Evolutionary conservation across 1,284 basidiomycete genomes (phyloP).

Genomic region (Sanguinoderma infundibulare): DNA sequence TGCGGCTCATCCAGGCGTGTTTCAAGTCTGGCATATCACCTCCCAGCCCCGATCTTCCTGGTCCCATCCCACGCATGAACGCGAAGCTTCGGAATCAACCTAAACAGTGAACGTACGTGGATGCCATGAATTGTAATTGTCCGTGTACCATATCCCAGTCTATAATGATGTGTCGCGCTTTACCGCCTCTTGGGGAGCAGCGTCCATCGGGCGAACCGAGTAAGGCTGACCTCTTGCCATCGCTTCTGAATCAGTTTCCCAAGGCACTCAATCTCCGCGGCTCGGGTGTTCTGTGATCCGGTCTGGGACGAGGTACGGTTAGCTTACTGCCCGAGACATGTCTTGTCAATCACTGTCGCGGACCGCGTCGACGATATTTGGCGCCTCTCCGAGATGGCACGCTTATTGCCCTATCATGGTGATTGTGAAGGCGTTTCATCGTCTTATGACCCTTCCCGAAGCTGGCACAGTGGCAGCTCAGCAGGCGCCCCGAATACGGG

Average conservation of each 20-base stretch:
- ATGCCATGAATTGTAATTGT: background rate
- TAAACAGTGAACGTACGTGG: background rate
- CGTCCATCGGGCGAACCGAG: background rate
- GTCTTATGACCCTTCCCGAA: background rate
- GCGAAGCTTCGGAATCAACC: background rate
- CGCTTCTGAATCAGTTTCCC: too few relatives aligned
- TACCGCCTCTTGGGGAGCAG: too few relatives aligned
- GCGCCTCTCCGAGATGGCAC: too few relatives aligned
- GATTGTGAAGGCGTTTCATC: constrained; percentile 1
- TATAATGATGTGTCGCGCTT: background rate
- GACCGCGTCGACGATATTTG: background rate
- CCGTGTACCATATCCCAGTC: constrained; percentile 2
- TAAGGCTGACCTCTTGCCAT: too few relatives aligned
- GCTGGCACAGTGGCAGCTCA: too few relatives aligned
- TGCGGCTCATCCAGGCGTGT: constrained; percentile 21
- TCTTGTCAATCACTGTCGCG: background rate
- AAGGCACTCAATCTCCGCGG: constrained; percentile 2
- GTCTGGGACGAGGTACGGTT: background rate
- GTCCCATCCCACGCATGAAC: constrained; percentile 8
- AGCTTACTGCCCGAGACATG: background rate
- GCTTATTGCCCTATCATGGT: too few relatives aligned
- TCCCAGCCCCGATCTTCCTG: constrained; percentile 8
- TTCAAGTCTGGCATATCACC: constrained; percentile 18
- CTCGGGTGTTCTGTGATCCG: background rate
- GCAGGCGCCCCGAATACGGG: constrained; percentile 2